Percentiles rank a stretch among this genome's conserved stretches.
These are phyloP conservation scores for Flaveria sonorensis DNA, from an alignment of 129 eudicot genomes.

Conservation along the genomic window DNA sequence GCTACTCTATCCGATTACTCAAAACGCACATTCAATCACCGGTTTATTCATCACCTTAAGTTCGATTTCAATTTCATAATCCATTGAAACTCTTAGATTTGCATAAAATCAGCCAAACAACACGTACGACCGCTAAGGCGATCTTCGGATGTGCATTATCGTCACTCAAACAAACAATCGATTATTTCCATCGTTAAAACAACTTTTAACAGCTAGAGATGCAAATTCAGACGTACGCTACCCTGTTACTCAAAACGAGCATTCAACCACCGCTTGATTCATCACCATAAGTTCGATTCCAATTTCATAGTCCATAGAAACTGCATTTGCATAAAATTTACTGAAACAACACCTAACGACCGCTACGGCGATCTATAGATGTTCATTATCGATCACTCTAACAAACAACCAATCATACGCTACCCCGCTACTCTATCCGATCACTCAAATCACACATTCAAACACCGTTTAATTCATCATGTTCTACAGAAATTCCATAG, in stretches of 20 bases:
- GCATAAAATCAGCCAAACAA: constrained; percentile 5
- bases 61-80: too few species aligned
- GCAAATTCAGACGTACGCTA: neutral
- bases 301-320: neutral
- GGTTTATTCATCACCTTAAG: neutral
- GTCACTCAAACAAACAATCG: neutral
- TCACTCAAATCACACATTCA: neutral
- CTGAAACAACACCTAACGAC: constrained; percentile 1
- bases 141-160: neutral
- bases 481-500: neutral
- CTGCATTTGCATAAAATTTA: constrained; percentile 17
- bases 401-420: neutral
- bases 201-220: neutral
- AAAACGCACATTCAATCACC: neutral
- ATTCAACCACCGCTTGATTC: neutral
- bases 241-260: neutral
- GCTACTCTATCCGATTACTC: neutral
- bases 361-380: neutral
- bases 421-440: neutral
- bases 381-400: neutral
- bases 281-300: neutral
- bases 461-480: neutral
- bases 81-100: constrained; percentile 5
- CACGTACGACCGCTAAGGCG: constrained; percentile 8
- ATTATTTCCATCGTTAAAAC: neutral